Conservation (phyloP, 2,329 filamentous ascomycete species). For the Fusarium sororula region DNA sequence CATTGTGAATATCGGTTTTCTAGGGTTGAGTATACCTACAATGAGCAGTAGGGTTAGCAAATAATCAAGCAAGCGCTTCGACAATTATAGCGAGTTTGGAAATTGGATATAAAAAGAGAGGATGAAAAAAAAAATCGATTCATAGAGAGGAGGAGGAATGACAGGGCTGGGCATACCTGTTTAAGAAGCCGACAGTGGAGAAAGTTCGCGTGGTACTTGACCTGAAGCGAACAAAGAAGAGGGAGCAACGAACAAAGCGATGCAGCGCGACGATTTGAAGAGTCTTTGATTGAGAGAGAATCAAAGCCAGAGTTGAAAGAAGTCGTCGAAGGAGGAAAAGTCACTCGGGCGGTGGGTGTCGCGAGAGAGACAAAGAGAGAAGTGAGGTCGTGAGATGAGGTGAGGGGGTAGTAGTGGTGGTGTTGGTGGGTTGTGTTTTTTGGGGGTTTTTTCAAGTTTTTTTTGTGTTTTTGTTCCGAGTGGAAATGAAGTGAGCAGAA, state of each 20-base stretch:
- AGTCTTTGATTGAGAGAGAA: conserved; percentile 38
- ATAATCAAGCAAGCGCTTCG: conserved; percentile 12
- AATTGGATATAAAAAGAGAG: background rate
- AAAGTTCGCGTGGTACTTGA: conserved; percentile 42
- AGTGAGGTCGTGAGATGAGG: conserved; percentile 28
- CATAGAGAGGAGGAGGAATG: conserved; percentile 13
- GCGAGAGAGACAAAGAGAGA: conserved; percentile 42
- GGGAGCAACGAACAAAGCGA: conserved; percentile 45
- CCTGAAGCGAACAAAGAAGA: conserved; percentile 43
- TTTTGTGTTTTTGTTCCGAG: conserved; percentile 64
- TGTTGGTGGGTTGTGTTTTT: conserved; percentile 54
- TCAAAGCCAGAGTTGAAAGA: conserved; percentile 36
- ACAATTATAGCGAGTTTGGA: background rate
- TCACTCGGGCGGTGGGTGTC: conserved; percentile 45
- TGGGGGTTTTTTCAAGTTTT: conserved; percentile 66
- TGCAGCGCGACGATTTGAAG: conserved; percentile 33
- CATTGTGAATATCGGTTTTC: conserved; percentile 58
- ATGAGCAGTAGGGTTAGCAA: conserved; percentile 24
- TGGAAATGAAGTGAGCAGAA: conserved; percentile 63
- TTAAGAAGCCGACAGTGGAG: conserved; percentile 33
- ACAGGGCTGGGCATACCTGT: conserved; percentile 28
- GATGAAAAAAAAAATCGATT: background rate
- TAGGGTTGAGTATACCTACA: conserved; percentile 31
- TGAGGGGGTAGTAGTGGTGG: conserved; percentile 25
- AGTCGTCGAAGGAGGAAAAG: conserved; percentile 27